Conservation (phyloP, 805 yeast genomes). For the Blastobotrys peoriensis region DNA sequence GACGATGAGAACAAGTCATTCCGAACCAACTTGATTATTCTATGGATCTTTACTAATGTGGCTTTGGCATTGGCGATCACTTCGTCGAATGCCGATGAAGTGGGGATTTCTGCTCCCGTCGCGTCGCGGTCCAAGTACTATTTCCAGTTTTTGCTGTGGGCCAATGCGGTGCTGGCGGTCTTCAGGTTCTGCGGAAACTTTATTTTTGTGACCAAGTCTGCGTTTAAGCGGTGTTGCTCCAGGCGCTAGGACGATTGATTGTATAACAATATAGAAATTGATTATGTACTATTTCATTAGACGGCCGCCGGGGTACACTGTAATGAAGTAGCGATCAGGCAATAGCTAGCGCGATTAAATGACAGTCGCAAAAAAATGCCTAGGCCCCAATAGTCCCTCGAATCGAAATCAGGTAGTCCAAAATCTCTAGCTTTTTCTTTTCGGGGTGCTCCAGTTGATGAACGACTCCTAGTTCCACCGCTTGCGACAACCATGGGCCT, state of each 20-base stretch:
- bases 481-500: slow-evolving; percentile 78
- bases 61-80: slow-evolving; percentile 34
- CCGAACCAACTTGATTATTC: slow-evolving; percentile 35
- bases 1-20: slow-evolving; percentile 37
- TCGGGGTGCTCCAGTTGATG: slow-evolving; percentile 79
- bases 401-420: no score
- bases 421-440: slow-evolving; percentile 47
- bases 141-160: slow-evolving; percentile 49
- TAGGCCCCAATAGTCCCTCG: no score
- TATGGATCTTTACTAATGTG: slow-evolving; percentile 36
- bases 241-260: slow-evolving; percentile 18
- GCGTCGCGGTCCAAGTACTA: slow-evolving; percentile 32
- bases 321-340: no score
- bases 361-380: no score
- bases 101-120: slow-evolving; percentile 35
- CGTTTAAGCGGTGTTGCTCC: slow-evolving; percentile 16
- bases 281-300: background rate
- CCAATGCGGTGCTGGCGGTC: slow-evolving; percentile 55
- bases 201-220: slow-evolving; percentile 36
- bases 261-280: no score
- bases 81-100: slow-evolving; percentile 29
- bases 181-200: slow-evolving; percentile 52
- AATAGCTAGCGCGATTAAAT: no score
- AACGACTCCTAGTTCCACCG: slow-evolving; percentile 48
- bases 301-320: background rate